Evolutionary conservation across 2,329 filamentous ascomycete genomes (phyloP).

Genomic region (Hypocrella siamensis): DNA sequence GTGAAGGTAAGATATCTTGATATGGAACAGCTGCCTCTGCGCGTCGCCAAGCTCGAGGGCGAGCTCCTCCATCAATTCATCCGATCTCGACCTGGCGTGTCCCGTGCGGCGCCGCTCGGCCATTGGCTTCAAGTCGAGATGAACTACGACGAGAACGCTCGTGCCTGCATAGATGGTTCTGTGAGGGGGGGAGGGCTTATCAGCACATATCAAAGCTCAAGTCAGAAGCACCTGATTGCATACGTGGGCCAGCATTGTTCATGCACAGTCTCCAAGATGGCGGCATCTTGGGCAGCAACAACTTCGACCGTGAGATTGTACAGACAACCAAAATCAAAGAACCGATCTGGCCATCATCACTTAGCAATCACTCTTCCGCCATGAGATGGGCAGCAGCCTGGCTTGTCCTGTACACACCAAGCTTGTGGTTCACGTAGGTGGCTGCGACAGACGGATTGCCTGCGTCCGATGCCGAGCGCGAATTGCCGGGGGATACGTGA

Average conservation of each 20-base stretch:
- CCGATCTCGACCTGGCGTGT: slow-evolving; percentile 26
- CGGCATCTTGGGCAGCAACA: slow-evolving; percentile 22
- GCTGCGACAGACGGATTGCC: slow-evolving; percentile 1
- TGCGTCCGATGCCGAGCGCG: neutral
- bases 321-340: slow-evolving; percentile 29
- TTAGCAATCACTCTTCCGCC: slow-evolving; percentile 3
- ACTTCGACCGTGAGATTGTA: slow-evolving; percentile 32
- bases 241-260: slow-evolving; percentile 27
- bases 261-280: slow-evolving; percentile 29
- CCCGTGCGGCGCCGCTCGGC: slow-evolving; percentile 1
- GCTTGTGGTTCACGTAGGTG: slow-evolving; percentile 6
- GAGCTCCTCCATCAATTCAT: slow-evolving; percentile 42
- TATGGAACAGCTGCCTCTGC: slow-evolving; percentile 30
- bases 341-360: slow-evolving; percentile 10
- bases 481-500: slow-evolving; percentile 5
- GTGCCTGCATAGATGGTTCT: slow-evolving; percentile 28
- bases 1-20: slow-evolving; percentile 38
- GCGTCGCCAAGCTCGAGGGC: slow-evolving; percentile 38
- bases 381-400: no score
- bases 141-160: slow-evolving; percentile 31
- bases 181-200: no score
- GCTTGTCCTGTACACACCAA: slow-evolving; percentile 8
- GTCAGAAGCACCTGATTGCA: slow-evolving; percentile 8
- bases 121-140: slow-evolving; percentile 20
- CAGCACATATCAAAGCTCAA: no score